Base-by-base conservation (phyloP, 176 grass and related monocot species). In the Raddia distichophylla region DNA sequence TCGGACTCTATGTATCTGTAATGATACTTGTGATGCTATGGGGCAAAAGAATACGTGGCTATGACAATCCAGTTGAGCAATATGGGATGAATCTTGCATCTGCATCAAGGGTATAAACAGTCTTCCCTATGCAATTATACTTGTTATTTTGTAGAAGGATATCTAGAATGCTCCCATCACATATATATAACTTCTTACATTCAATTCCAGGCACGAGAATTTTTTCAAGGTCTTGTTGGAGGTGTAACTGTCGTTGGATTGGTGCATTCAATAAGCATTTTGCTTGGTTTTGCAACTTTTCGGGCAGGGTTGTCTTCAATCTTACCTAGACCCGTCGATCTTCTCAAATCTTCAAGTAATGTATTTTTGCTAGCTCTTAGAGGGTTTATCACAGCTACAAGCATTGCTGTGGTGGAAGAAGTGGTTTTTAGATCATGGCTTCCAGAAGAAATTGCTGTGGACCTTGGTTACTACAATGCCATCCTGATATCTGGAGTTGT, bases 361-460 rank as follows among this genome's bases (percentile, higher is more conserved):
- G 51, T 83, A 20, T 68, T 98, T 34, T 7, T 89, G 43, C 81
- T 86, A 45, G 79, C 80, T 65, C 67, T 87, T 78, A 84, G 84
- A 76, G 88, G 92, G 46, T 73, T 95, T 82, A 67, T 92, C 57
- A 93, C 88, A 76, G 92, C 90, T 62, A 86, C 81, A 76, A 86
- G 95, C 56, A 82, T 98, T 83, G 76, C 95, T 66, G 51, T 93
- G 33, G 95, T 93, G 53, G 95, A 98, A 79, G 95, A 98, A 83
- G 84, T 98, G 67, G 72, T 98, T 85, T 98, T 98, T 66, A 90
- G 92, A 78, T 93, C 95, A 69, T 98, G 95, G 95, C 90, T 98
- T 79, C 82, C 83, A 64, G 89, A 91, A 87, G 92, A 98, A 95
- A 77, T 93, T 82, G 58, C 89, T 61, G 95, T 88, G 82, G 95